These are phyloP conservation scores for Nitzschia sp. DNA, from an alignment of 108 stramenopile genomes.

Conservation along the genomic window DNA sequence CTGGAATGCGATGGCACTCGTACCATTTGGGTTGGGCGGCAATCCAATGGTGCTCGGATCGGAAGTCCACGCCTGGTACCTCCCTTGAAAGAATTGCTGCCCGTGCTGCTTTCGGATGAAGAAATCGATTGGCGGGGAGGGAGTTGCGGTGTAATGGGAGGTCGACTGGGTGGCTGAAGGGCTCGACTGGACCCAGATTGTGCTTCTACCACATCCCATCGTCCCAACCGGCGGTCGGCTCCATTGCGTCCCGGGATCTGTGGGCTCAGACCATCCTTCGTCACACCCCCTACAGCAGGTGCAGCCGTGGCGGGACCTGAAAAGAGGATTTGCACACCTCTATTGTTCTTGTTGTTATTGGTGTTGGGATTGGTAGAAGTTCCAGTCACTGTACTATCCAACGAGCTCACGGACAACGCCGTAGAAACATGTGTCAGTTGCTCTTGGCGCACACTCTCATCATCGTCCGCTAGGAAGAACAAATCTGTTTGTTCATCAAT, in stretches of 20 bases:
- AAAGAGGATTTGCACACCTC: neutral
- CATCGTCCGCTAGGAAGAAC: neutral
- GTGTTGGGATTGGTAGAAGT: neutral
- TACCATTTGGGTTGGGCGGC: neutral
- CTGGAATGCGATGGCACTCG: neutral
- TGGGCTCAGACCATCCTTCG: slow-evolving; percentile 6
- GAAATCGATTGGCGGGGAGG: neutral
- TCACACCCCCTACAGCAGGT: neutral
- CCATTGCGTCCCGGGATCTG: neutral
- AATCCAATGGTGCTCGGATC: neutral
- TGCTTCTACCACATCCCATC: slow-evolving; percentile 7
- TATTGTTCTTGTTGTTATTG: neutral
- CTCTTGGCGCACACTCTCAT: neutral
- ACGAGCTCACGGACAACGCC: too few species aligned
- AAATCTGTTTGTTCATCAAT: slow-evolving; percentile 7
- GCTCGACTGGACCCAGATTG: neutral
- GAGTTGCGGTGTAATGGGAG: neutral
- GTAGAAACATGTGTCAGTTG: neutral
- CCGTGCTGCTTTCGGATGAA: neutral
- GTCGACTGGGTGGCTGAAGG: slow-evolving; percentile 2
- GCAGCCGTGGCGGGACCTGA: neutral
- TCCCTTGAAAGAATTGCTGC: neutral
- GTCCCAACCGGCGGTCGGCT: neutral
- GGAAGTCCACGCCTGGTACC: neutral
- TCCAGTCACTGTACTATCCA: neutral